Percentiles rank a stretch among this genome's conserved stretches.
These are phyloP conservation scores for Clarireedia monteithiana DNA, from an alignment of 2,329 filamentous ascomycete genomes.

Conservation along the genomic window DNA sequence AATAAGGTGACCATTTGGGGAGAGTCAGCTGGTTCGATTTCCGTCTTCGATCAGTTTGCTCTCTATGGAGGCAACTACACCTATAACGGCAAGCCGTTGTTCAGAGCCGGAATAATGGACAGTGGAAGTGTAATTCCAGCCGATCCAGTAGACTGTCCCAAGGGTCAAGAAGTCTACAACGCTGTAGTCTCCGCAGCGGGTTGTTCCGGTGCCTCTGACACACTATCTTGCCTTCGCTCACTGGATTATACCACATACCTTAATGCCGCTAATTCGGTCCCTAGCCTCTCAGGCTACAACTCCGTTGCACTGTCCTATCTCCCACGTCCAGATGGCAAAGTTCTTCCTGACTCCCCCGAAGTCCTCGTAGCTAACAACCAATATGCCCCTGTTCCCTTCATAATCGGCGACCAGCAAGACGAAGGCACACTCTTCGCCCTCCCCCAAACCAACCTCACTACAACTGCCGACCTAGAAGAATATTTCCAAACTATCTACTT, in stretches of 20 bases:
- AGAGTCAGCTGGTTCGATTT: constrained; percentile 57
- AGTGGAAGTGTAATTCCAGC: constrained; percentile 57
- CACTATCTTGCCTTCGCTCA: constrained; percentile 57
- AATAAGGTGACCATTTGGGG: constrained; percentile 38
- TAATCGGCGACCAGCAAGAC: constrained; percentile 71
- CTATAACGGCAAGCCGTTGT: constrained; percentile 68
- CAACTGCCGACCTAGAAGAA: constrained; percentile 45
- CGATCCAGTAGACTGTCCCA: constrained; percentile 54
- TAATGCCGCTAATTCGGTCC: constrained; percentile 61
- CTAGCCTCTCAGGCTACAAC: constrained; percentile 57
- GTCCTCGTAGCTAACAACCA: constrained; percentile 42
- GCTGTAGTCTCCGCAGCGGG: constrained; percentile 51
- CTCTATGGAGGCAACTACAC: constrained; percentile 64
- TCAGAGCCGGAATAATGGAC: constrained; percentile 73
- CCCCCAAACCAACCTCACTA: constrained; percentile 61
- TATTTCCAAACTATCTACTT: constrained; percentile 59
- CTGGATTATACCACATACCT: constrained; percentile 54
- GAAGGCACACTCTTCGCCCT: constrained; percentile 70
- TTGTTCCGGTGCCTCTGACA: constrained; percentile 49
- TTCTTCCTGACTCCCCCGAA: constrained; percentile 57
- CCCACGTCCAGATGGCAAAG: constrained; percentile 62
- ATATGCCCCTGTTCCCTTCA: constrained; percentile 53
- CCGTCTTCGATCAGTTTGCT: constrained; percentile 68
- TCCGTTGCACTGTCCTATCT: constrained; percentile 66
- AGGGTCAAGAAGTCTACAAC: constrained; percentile 59